Evolutionary conservation across 108 stramenopile species (phyloP).

Genomic region (Fistulifera pelliculosa): DNA sequence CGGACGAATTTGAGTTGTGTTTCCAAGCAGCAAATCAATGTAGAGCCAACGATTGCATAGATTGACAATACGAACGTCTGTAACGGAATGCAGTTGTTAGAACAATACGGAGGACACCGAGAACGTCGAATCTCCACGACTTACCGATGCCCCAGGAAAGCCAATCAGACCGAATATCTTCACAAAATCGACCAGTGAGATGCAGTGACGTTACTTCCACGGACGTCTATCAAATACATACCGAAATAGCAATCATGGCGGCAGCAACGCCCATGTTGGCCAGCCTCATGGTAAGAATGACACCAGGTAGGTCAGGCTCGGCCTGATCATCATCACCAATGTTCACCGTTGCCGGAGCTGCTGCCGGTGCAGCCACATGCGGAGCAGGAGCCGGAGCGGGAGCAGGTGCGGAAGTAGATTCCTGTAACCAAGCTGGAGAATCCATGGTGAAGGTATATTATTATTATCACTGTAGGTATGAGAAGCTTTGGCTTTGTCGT

Average conservation of each 20-base stretch:
- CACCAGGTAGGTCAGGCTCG: constrained; percentile 54
- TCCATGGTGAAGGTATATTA: too few species aligned
- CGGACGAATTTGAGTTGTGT: constrained; percentile 83
- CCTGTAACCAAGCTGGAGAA: too few species aligned
- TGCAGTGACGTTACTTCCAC: background rate
- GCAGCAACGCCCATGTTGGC: constrained; percentile 58
- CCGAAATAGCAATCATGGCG: constrained; percentile 50
- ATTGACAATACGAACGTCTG: constrained; percentile 62
- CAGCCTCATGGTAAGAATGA: constrained; percentile 69
- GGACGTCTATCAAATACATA: constrained; percentile 19
- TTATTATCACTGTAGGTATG: too few species aligned
- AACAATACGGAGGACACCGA: constrained; percentile 2
- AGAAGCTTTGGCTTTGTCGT: too few species aligned
- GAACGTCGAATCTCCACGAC: background rate
- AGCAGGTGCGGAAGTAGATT: too few species aligned
- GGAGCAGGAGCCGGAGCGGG: background rate
- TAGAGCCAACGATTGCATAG: constrained; percentile 67
- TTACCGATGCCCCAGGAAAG: background rate
- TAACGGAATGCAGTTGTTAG: constrained; percentile 36
- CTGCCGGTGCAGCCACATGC: background rate
- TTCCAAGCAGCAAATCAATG: constrained; percentile 80
- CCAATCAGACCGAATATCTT: background rate
- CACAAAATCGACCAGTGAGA: too few species aligned
- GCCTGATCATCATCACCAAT: background rate
- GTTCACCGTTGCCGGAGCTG: background rate